Conservation (phyloP, 768 basidiomycete genomes). For the Tricholoma furcatifolium region DNA sequence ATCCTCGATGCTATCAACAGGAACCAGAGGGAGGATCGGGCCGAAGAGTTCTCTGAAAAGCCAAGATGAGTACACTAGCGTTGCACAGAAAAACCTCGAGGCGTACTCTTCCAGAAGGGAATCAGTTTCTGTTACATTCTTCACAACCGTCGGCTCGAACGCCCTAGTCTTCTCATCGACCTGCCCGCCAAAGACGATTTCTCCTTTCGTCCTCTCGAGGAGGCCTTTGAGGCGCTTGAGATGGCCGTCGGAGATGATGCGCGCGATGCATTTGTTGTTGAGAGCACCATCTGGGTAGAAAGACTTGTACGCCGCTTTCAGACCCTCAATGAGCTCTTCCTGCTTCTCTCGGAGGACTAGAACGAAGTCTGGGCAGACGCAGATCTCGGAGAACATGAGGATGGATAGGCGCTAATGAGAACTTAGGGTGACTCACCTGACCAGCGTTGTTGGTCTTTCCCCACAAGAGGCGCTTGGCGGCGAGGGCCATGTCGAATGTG, state of each 20-base stretch:
- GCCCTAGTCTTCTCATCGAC: slow-evolving; percentile 36
- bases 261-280: slow-evolving; percentile 38
- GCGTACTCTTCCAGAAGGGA: slow-evolving; percentile 58
- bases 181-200: slow-evolving; percentile 52
- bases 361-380: slow-evolving; percentile 55
- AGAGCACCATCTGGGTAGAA: slow-evolving; percentile 60
- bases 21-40: slow-evolving; percentile 63
- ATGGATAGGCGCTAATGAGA: not conserved
- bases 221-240: slow-evolving; percentile 52
- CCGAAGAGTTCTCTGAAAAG: slow-evolving; percentile 67
- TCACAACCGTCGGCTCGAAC: slow-evolving; percentile 62
- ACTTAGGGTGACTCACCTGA: slow-evolving; percentile 37
- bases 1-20: slow-evolving; percentile 52
- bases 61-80: not conserved
- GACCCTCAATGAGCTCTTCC: slow-evolving; percentile 42
- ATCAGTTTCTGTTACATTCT: slow-evolving; percentile 52
- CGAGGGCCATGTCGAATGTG: slow-evolving; percentile 32
- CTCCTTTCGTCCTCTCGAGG: slow-evolving; percentile 53
- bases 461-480: slow-evolving; percentile 66
- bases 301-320: slow-evolving; percentile 39
- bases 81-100: not conserved
- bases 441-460: slow-evolving; percentile 68
- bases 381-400: slow-evolving; percentile 49
- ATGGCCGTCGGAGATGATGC: slow-evolving; percentile 55
- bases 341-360: slow-evolving; percentile 39